phyloP scores from a whole-genome alignment of 2,329 filamentous ascomycete genomes.

The Calonectria hongkongensis region DNA sequence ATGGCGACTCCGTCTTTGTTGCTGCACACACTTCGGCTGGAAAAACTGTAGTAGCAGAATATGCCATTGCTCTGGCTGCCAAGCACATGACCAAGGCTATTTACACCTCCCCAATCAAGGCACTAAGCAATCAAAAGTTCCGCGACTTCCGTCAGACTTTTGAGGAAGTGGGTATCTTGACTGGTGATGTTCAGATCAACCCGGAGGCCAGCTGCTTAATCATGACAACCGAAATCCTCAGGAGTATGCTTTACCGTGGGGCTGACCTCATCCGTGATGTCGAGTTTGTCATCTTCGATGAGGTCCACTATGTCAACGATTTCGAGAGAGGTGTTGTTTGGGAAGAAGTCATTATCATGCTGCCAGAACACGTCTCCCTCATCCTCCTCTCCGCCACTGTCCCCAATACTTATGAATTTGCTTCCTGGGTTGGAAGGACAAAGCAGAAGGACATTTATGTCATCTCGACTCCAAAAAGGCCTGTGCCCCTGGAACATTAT shows the following conservation, averaged over 20 bases:
- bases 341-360: constrained; percentile 99
- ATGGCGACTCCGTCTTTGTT: constrained; percentile 97
- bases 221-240: constrained; percentile 98
- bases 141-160: constrained; percentile 93
- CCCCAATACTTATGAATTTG: constrained; percentile 97
- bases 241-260: constrained; percentile 98
- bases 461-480: constrained; percentile 96
- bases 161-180: constrained; percentile 96
- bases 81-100: constrained; percentile 99
- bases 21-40: constrained; percentile 98
- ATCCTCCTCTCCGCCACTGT: constrained; percentile 97
- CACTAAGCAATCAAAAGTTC: constrained; percentile 98
- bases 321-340: constrained; percentile 96
- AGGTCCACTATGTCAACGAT: constrained; percentile 99
- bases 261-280: constrained; percentile 97
- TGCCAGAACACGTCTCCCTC: constrained; percentile 96
- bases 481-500: constrained; percentile 96
- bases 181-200: constrained; percentile 98
- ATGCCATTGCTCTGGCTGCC: constrained; percentile 96
- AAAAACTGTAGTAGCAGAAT: constrained; percentile 98
- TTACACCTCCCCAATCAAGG: constrained; percentile 99
- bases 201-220: constrained; percentile 98
- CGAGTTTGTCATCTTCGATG: constrained; percentile 99
- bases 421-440: constrained; percentile 97
- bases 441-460: constrained; percentile 99